Conservation (phyloP, 257 asterid species). For the Petunia axillaris region DNA sequence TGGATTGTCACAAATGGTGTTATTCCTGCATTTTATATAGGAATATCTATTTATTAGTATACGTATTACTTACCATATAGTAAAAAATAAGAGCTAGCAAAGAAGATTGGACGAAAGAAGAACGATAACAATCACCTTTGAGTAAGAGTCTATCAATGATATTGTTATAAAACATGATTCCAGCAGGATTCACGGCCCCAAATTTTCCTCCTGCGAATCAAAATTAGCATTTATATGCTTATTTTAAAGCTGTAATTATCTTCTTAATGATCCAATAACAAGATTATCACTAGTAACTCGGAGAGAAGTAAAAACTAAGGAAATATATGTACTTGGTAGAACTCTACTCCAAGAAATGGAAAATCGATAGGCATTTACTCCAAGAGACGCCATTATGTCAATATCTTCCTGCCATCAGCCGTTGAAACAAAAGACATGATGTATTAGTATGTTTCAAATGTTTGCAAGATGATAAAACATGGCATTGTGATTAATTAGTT, state of each 20-base stretch:
- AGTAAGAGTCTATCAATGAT: slow-evolving; percentile 56
- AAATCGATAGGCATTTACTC: slow-evolving; percentile 63
- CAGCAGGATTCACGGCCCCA: slow-evolving; percentile 58
- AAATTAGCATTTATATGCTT: background rate
- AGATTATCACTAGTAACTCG: too few species aligned
- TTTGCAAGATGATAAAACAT: too few species aligned
- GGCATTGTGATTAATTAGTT: too few species aligned
- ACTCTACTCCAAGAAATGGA: slow-evolving; percentile 86
- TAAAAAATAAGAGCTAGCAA: background rate
- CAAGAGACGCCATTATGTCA: slow-evolving; percentile 63
- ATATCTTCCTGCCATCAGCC: slow-evolving; percentile 59
- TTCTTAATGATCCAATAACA: background rate
- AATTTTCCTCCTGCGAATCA: slow-evolving; percentile 54
- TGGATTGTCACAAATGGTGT: slow-evolving; percentile 45
- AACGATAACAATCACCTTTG: slow-evolving; percentile 45
- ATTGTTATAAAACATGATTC: slow-evolving; percentile 53
- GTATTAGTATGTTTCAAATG: too few species aligned
- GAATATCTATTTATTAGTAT: background rate
- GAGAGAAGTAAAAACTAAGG: background rate
- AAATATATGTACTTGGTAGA: slow-evolving; percentile 59
- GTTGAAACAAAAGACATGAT: background rate
- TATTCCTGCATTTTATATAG: slow-evolving; percentile 31
- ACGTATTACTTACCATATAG: background rate
- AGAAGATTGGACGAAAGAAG: background rate
- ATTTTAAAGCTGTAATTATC: background rate